Evolutionary conservation across 2,329 filamentous ascomycete genomes (phyloP).

Genomic region (Stagonosporopsis chrysanthemi): DNA sequence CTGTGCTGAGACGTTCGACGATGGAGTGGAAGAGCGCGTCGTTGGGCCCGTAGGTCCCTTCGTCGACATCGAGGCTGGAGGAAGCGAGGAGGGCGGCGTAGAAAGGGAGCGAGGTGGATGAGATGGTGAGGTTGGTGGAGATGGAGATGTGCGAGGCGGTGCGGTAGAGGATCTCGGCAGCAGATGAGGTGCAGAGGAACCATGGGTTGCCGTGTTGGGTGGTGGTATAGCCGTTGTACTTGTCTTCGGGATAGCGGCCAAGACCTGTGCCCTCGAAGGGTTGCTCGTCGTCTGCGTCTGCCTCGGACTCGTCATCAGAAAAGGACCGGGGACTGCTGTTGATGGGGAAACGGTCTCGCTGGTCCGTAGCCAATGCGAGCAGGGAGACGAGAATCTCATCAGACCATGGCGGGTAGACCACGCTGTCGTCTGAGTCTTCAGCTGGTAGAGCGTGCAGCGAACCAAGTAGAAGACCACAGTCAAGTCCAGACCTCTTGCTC

Average conservation of each 20-base stretch:
- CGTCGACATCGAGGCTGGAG: conserved; percentile 29
- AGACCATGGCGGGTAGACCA: conserved; percentile 45
- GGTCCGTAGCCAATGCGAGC: conserved; percentile 45
- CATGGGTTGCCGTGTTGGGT: conserved; percentile 50
- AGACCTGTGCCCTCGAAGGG: conserved; percentile 46
- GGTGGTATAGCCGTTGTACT: conserved; percentile 50
- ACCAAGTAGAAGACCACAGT: conserved; percentile 51
- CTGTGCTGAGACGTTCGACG: conserved; percentile 41
- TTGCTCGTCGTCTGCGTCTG: conserved; percentile 13
- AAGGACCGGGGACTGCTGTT: conserved; percentile 38
- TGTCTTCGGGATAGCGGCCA: conserved; percentile 55
- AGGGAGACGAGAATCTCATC: conserved; percentile 50
- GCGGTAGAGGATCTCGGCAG: conserved; percentile 51
- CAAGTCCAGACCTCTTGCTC: conserved; percentile 45
- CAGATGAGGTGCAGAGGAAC: conserved; percentile 55
- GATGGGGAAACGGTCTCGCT: conserved; percentile 49
- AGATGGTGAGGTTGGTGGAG: conserved; percentile 43
- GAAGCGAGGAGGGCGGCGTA: conserved; percentile 46
- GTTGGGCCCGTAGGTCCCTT: conserved; percentile 37
- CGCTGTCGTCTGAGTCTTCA: conserved; percentile 22
- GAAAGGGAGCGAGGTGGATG: conserved; percentile 44
- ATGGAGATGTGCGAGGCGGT: conserved; percentile 41
- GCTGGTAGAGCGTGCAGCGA: conserved; percentile 46
- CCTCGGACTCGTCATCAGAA: conserved; percentile 16
- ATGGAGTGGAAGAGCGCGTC: conserved; percentile 41